These are phyloP conservation scores for Boletellus deceptivus DNA, from an alignment of 1,284 basidiomycete species.

Conservation along the genomic window DNA sequence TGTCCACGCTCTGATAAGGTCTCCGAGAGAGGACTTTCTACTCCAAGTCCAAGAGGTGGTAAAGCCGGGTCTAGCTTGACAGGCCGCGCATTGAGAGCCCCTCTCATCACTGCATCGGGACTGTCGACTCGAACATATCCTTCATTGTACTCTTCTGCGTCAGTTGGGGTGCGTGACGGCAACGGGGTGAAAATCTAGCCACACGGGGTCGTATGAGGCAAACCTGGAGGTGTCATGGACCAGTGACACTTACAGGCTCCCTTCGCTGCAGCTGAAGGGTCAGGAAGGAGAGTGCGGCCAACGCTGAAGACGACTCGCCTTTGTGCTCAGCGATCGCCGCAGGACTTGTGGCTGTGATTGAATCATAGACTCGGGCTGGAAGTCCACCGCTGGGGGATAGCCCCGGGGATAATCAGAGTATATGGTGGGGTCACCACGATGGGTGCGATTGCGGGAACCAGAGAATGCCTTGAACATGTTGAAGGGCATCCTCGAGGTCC, in stretches of 20 bases:
- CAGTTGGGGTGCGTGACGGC: conserved; percentile 33
- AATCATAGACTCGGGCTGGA: conserved; percentile 23
- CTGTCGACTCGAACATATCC: conserved; percentile 33
- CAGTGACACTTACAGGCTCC: conserved; percentile 30
- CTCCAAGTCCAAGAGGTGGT: conserved; percentile 21
- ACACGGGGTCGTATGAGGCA: conserved; percentile 8
- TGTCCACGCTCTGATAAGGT: conserved; percentile 28
- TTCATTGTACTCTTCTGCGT: conserved; percentile 32
- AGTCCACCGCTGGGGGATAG: conserved; percentile 29
- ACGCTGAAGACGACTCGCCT: conserved; percentile 15
- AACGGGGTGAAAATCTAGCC: conserved; percentile 33
- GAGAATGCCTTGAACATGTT: conserved; percentile 39
- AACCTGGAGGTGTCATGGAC: background rate
- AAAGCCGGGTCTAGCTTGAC: conserved; percentile 22
- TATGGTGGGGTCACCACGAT: conserved; percentile 26
- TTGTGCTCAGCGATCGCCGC: conserved; percentile 27
- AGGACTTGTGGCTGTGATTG: conserved; percentile 26
- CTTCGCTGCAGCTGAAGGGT: conserved; percentile 26
- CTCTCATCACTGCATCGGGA: conserved; percentile 34
- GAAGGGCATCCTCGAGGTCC: conserved; percentile 35
- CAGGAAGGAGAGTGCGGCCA: conserved; percentile 5
- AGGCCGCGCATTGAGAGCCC: conserved; percentile 33
- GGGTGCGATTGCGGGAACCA: conserved; percentile 33
- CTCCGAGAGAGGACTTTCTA: conserved; percentile 23
- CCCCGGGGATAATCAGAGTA: conserved; percentile 33